These are phyloP conservation scores for Coemansia reversa DNA, from an alignment of 192 early-diverging fungal genomes.

Conservation along the genomic window DNA sequence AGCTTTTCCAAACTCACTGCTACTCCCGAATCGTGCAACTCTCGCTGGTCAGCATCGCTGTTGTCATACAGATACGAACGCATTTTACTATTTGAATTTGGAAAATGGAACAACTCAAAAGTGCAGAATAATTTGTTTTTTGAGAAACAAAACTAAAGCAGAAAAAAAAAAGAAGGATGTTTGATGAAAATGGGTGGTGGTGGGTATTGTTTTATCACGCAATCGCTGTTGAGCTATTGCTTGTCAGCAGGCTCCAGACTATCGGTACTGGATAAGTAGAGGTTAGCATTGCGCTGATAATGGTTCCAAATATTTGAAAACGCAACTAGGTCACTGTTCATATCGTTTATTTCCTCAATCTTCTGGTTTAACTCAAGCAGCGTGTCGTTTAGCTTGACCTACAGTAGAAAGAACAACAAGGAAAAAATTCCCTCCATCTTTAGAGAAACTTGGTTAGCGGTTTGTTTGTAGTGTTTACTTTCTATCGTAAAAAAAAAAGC, in stretches of 20 bases:
- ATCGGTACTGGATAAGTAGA: conserved; percentile 50
- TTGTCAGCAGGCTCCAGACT: conserved; percentile 24
- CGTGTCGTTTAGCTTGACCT: conserved; percentile 53
- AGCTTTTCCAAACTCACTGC: conserved; percentile 70
- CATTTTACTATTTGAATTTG: conserved; percentile 45
- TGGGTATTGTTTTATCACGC: not conserved
- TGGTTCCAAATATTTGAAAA: conserved; percentile 56
- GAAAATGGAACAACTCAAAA: not conserved
- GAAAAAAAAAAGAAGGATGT: not conserved
- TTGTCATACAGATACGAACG: conserved; percentile 79
- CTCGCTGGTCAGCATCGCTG: conserved; percentile 67
- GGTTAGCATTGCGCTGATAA: conserved; percentile 51
- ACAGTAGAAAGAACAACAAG: not conserved
- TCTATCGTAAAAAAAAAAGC: not conserved
- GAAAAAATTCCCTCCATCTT: not conserved
- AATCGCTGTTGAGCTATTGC: not conserved
- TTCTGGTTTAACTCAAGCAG: conserved; percentile 51
- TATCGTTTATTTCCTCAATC: conserved; percentile 54
- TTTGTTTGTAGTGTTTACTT: not conserved
- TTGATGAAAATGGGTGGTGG: not conserved
- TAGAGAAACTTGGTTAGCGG: not conserved
- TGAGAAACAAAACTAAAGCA: conserved; percentile 4
- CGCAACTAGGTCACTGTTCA: conserved; percentile 55
- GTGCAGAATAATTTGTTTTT: not conserved
- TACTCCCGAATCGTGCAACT: conserved; percentile 71